phyloP scores from a whole-genome alignment of 805 yeast species.

The Cyberlindnera euphorbiiphila region DNA sequence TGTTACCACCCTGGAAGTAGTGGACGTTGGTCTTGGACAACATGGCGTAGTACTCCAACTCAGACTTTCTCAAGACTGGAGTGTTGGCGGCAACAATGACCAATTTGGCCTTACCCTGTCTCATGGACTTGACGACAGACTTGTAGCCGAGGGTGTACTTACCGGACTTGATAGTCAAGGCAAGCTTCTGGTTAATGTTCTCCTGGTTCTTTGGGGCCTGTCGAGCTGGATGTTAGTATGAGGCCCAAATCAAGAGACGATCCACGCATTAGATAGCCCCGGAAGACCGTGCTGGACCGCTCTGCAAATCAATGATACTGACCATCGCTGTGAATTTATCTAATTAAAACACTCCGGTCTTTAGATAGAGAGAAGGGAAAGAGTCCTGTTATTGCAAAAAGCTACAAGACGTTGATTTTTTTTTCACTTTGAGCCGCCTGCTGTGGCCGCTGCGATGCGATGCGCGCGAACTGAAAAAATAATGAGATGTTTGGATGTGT shows the following conservation, averaged over 20 bases:
- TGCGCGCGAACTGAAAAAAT: too few species aligned
- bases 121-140: constrained; percentile 95
- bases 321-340: constrained; percentile 92
- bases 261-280: too few species aligned
- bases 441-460: too few species aligned
- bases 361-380: constrained; percentile 19
- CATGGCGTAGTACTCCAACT: constrained; percentile 99
- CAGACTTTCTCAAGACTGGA: constrained; percentile 99
- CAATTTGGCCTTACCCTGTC: constrained; percentile 99
- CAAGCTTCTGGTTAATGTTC: constrained; percentile 96
- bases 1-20: constrained; percentile 99
- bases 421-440: constrained; percentile 6
- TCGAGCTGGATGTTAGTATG: constrained; percentile 41
- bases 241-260: neutral
- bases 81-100: constrained; percentile 98
- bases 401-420: constrained; percentile 1
- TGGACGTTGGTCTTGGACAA: constrained; percentile 92
- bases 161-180: constrained; percentile 98
- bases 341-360: constrained; percentile 89
- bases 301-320: constrained; percentile 67
- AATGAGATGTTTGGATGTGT: constrained; percentile 14
- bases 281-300: too few species aligned
- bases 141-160: constrained; percentile 99
- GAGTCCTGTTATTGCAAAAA: neutral
- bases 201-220: constrained; percentile 97